These are phyloP conservation scores for Aquanectria penicillioides DNA, from an alignment of 2,329 filamentous ascomycete genomes.

Conservation along the genomic window DNA sequence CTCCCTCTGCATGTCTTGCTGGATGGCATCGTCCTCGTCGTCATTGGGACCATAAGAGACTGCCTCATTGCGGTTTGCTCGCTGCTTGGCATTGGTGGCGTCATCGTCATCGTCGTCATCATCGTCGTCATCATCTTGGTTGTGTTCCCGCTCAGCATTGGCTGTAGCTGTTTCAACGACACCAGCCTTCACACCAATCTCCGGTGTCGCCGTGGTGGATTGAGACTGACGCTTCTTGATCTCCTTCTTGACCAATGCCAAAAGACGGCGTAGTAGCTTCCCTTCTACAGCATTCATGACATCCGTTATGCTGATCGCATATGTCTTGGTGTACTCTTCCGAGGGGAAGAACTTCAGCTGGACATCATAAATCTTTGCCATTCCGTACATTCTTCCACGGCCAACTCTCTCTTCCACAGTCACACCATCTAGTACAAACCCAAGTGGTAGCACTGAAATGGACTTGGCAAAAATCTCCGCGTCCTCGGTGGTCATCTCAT, in stretches of 20 bases:
- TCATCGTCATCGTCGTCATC: conserved; percentile 81
- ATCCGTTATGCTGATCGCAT: conserved; percentile 82
- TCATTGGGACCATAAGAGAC: conserved; percentile 93
- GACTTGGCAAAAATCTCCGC: conserved; percentile 88
- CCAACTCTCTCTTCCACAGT: conserved; percentile 83
- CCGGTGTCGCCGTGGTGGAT: conserved; percentile 77
- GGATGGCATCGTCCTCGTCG: conserved; percentile 85
- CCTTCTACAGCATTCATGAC: conserved; percentile 83
- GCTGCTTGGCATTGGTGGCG: conserved; percentile 77
- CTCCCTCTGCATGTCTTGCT: conserved; percentile 69
- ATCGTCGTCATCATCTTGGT: conserved; percentile 58
- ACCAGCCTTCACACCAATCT: conserved; percentile 69
- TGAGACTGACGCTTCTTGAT: conserved; percentile 81
- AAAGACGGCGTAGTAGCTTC: conserved; percentile 78
- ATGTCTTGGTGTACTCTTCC: conserved; percentile 84
- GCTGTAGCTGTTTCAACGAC: conserved; percentile 61
- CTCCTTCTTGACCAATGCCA: conserved; percentile 77
- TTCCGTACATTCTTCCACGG: conserved; percentile 71
- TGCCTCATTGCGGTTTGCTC: conserved; percentile 80
- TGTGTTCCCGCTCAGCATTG: conserved; percentile 46
- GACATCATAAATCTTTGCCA: conserved; percentile 88
- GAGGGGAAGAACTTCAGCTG: conserved; percentile 85
- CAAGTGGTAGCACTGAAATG: conserved; percentile 86
- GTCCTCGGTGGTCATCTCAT: conserved; percentile 74
- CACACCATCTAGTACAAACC: conserved; percentile 84